These are phyloP conservation scores for Thalassiosira mediterranea DNA, from an alignment of 352 stramenopile species.

Conservation along the genomic window DNA sequence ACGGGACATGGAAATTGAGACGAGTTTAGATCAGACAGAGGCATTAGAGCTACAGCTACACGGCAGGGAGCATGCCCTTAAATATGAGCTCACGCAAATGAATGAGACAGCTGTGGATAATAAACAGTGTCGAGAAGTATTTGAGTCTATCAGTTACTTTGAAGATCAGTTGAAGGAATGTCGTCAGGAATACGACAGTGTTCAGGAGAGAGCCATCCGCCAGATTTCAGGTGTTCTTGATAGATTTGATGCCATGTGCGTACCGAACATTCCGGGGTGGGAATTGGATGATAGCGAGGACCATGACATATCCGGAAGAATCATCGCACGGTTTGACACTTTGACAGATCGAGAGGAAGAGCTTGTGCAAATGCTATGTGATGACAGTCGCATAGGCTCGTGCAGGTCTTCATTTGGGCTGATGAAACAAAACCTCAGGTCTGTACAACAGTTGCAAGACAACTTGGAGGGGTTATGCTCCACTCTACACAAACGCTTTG, in stretches of 20 bases:
- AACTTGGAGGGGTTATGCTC: not conserved
- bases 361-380: constrained; percentile 10
- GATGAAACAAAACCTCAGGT: constrained; percentile 6
- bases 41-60: not conserved
- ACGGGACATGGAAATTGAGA: constrained; percentile 14
- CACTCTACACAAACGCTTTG: constrained; percentile 6
- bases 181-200: too few species aligned
- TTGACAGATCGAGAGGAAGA: constrained; percentile 25
- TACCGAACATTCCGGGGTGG: constrained; percentile 12
- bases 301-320: constrained; percentile 5
- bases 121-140: too few species aligned
- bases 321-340: constrained; percentile 13
- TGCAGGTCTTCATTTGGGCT: constrained; percentile 9
- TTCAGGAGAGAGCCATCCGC: too few species aligned
- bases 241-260: constrained; percentile 3
- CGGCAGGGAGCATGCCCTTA: constrained; percentile 13
- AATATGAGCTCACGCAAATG: constrained; percentile 5
- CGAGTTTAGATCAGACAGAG: constrained; percentile 11
- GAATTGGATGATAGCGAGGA: not conserved
- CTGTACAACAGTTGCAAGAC: not conserved
- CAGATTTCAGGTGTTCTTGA: too few species aligned
- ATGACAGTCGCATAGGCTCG: not conserved
- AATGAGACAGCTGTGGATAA: not conserved
- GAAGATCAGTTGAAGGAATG: too few species aligned
- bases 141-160: too few species aligned